Percentiles rank a stretch among this genome's conserved stretches.
Evolutionary conservation across 192 early-diverging fungal genomes (phyloP).

Genomic region (Coemansia sp.): DNA sequence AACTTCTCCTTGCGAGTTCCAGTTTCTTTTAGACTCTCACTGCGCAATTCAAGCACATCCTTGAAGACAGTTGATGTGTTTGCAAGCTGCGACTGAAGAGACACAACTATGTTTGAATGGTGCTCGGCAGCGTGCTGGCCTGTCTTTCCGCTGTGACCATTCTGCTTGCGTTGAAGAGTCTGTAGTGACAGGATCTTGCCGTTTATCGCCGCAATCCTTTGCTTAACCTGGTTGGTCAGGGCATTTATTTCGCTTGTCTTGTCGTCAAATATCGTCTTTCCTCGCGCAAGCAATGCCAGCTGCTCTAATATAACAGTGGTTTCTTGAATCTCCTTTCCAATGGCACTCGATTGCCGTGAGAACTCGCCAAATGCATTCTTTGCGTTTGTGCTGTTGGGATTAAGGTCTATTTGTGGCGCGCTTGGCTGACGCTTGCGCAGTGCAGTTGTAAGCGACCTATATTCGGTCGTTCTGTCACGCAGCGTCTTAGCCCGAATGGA

Average conservation of each 20-base stretch:
- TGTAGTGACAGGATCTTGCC: conserved; percentile 90
- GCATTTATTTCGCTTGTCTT: conserved; percentile 93
- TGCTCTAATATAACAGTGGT: conserved; percentile 83
- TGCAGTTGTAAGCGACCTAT: conserved; percentile 76
- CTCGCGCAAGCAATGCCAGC: conserved; percentile 86
- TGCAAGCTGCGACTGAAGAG: conserved; percentile 88
- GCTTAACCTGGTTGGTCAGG: conserved; percentile 89
- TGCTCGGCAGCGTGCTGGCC: conserved; percentile 85
- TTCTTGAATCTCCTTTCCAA: conserved; percentile 84
- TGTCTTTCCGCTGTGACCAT: conserved; percentile 60
- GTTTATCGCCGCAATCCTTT: conserved; percentile 93
- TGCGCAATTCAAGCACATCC: conserved; percentile 93
- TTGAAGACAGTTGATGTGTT: conserved; percentile 89
- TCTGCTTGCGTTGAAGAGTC: conserved; percentile 48
- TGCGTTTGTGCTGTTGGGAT: conserved; percentile 22
- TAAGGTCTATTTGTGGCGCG: conserved; percentile 17
- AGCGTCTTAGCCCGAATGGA: conserved; percentile 37
- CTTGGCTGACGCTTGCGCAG: conserved; percentile 56
- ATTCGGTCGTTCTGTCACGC: conserved; percentile 82
- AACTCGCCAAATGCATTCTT: conserved; percentile 70
- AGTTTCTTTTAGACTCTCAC: conserved; percentile 92
- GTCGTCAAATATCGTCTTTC: conserved; percentile 97
- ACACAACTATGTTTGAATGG: conserved; percentile 86
- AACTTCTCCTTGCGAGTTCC: conserved; percentile 91
- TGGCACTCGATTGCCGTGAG: conserved; percentile 74